phyloP scores from a whole-genome alignment of 1,139 yeast genomes.

The Saccharomyces hybrid region DNA sequence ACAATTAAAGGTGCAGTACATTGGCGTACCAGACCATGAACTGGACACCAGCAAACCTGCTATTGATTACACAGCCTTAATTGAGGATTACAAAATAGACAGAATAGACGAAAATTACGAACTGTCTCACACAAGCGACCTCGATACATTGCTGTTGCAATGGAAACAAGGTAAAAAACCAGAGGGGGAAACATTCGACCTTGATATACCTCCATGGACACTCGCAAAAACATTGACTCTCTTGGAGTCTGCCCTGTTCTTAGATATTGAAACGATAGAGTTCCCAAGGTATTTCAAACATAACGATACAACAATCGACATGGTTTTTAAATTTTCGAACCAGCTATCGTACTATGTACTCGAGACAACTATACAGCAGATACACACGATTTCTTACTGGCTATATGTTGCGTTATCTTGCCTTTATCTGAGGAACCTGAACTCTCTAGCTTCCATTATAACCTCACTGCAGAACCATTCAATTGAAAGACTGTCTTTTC shows the following conservation, averaged over 20 bases:
- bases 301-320: slow-evolving; percentile 65
- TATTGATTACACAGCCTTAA: slow-evolving; percentile 7
- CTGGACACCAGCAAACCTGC: not conserved
- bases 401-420: slow-evolving; percentile 78
- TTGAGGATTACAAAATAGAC: slow-evolving; percentile 6
- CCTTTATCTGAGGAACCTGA: slow-evolving; percentile 70
- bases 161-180: not conserved
- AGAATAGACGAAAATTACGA: slow-evolving; percentile 5
- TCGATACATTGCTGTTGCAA: not conserved
- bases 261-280: slow-evolving; percentile 49
- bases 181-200: not conserved
- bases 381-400: slow-evolving; percentile 59
- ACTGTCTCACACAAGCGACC: not conserved
- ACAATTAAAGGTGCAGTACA: not conserved
- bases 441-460: slow-evolving; percentile 81
- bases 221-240: slow-evolving; percentile 79
- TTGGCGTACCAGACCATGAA: not conserved
- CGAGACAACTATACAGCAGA: slow-evolving; percentile 52
- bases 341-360: slow-evolving; percentile 74
- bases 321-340: slow-evolving; percentile 67
- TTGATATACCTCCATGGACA: slow-evolving; percentile 68
- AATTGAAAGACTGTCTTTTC: slow-evolving; percentile 54
- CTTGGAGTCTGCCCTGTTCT: slow-evolving; percentile 66
- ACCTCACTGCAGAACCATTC: slow-evolving; percentile 79
- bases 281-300: slow-evolving; percentile 39